Evolutionary conservation across 2,329 filamentous ascomycete genomes (phyloP), one percentile per base, ranked within the genome.

Genomic region (Colletotrichum lini): DNA sequence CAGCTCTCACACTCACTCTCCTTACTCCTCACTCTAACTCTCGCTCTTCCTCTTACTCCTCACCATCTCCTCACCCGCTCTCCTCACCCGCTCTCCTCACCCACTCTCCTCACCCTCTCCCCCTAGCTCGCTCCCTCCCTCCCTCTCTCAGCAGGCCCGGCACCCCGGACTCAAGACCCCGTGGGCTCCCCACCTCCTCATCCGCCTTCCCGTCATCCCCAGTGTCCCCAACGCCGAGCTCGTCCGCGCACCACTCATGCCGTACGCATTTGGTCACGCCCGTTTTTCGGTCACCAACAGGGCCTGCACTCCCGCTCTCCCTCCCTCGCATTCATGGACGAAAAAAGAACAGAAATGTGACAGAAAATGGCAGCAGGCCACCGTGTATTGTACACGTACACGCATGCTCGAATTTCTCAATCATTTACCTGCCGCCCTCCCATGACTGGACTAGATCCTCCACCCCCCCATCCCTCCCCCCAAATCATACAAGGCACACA

Each of bases 401-500:
- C 23, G 30, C 65, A 9, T 18, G 10, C 53, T 21, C 21, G 35
- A 4, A 38, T n/a, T 56, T 13, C 35, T 38, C 35, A 38, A 38
- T 12, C 53, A 40, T 56, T 56, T 40, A 21, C 10, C 52, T 18
- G 52, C 15, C 8, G 30, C 35, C 8, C 35, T 8, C 12, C 8
- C 35, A 38, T 38, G 35, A 38, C 35, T 38, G 8, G 35, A 38
- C 35, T 38, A 38, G 35, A 38, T 38, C 35, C 35, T 8, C 8
- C 35, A 38, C 35, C 35, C 35, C 15, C 52, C 52, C 10, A 21
- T 7, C 12, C 57, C 38, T 58, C 26, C 15, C 65, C 45, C 44
- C 35, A 65, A 65, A 69, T 65, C 61, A 67, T 68, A 52, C 30
- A 53, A 23, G n/a, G 40, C 23, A 40, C 52, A 13, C 18, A 40